These are phyloP conservation scores for Russula olivacea DNA, from an alignment of 768 basidiomycete genomes.

Conservation along the genomic window DNA sequence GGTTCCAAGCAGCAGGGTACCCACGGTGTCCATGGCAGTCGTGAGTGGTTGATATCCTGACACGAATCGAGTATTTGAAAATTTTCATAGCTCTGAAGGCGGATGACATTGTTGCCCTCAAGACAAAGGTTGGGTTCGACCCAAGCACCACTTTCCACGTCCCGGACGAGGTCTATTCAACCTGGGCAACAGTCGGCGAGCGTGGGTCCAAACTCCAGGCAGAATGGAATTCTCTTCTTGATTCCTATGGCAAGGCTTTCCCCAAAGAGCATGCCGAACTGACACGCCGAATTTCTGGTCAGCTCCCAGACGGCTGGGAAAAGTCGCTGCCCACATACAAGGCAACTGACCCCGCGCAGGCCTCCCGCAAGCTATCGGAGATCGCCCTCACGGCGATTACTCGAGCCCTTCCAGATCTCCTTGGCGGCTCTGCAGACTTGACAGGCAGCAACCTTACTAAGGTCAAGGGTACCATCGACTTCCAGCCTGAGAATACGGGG, in stretches of 20 bases:
- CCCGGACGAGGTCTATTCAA: constrained; percentile 62
- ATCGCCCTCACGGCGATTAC: constrained; percentile 74
- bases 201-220: constrained; percentile 69
- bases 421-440: constrained; percentile 87
- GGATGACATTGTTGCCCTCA: constrained; percentile 80
- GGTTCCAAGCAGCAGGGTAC: constrained; percentile 92
- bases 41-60: constrained; percentile 46
- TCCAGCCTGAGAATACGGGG: constrained; percentile 84
- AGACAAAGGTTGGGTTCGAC: constrained; percentile 79
- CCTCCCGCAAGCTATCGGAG: constrained; percentile 90
- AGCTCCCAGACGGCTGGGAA: constrained; percentile 85
- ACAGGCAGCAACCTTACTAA: constrained; percentile 91
- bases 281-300: constrained; percentile 73
- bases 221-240: constrained; percentile 67
- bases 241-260: constrained; percentile 67
- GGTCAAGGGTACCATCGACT: constrained; percentile 78
- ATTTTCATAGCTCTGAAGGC: constrained; percentile 69
- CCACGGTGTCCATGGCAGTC: constrained; percentile 90
- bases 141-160: constrained; percentile 73
- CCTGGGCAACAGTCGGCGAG: constrained; percentile 60
- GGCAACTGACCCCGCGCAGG: constrained; percentile 74
- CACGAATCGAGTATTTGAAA: constrained; percentile 16
- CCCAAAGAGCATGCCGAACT: constrained; percentile 84
- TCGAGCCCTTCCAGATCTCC: constrained; percentile 72
- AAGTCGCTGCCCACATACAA: constrained; percentile 80